Percentiles rank a stretch among this genome's conserved stretches.
Conservation (phyloP, 768 basidiomycete genomes). For the Boletus coccyginus region DNA sequence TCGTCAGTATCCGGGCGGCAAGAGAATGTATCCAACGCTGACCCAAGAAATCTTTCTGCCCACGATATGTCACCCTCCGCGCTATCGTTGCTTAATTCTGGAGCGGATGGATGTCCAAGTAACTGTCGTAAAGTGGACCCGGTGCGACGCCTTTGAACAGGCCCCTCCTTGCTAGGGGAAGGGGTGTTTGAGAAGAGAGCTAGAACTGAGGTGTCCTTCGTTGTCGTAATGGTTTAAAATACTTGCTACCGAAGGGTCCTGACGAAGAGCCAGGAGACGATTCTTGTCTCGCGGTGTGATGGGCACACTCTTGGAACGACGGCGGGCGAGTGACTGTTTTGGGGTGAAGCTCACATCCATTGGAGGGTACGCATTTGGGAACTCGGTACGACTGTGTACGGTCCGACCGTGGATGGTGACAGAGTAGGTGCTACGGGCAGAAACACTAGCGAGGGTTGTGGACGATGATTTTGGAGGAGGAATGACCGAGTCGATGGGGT, state of each 20-base stretch:
- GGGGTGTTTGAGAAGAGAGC: conserved; percentile 64
- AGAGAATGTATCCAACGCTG: conserved; percentile 16
- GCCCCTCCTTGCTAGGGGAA: conserved; percentile 35
- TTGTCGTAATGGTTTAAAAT: conserved; percentile 73
- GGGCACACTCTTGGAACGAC: conserved; percentile 34
- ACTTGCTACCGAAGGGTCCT: conserved; percentile 77
- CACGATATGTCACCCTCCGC: conserved; percentile 78
- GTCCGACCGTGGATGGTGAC: conserved; percentile 69
- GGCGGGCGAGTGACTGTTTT: conserved; percentile 24
- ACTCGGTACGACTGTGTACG: conserved; percentile 60
- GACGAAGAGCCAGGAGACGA: conserved; percentile 58
- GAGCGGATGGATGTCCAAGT: conserved; percentile 50
- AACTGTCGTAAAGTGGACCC: conserved; percentile 76
- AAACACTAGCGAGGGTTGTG: conserved; percentile 51
- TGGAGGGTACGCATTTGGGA: conserved; percentile 58
- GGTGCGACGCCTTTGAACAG: conserved; percentile 54
- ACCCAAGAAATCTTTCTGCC: conserved; percentile 77
- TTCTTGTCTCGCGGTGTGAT: conserved; percentile 46
- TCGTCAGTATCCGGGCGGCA: conserved; percentile 8
- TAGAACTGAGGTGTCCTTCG: conserved; percentile 58
- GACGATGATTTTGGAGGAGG: conserved; percentile 50
- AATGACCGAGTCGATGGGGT: conserved; percentile 61
- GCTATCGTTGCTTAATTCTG: conserved; percentile 31
- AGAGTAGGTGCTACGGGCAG: conserved; percentile 60
- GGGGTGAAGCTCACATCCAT: conserved; percentile 28